Evolutionary conservation across 2,329 filamentous ascomycete genomes (phyloP), one percentile per base, ranked within the genome.

Genomic region (Colletotrichum costaricense): DNA sequence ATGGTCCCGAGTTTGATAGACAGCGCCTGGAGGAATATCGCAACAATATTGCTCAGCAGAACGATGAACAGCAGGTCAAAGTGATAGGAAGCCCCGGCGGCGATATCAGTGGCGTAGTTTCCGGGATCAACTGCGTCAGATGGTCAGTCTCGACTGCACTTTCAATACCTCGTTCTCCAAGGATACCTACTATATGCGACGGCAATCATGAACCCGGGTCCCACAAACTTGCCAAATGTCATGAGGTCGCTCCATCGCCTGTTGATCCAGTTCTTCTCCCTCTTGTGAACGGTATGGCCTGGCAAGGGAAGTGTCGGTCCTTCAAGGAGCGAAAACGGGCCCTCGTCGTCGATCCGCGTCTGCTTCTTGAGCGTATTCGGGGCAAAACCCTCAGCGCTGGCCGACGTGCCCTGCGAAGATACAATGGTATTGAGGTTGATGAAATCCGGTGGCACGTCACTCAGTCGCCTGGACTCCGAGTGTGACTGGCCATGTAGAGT

Each of bases 61-160:
- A 94, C 88, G 76, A 94, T 86, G 83, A 93, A 94, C 2, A 94
- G 86, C 59, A 94, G 86, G 59, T 85, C 86, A 83, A 91, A 94
- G 66, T 87, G 87, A 80, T 91, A 93, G 1, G 88, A 86, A 3
- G 92, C 90, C 65, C 92, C 92, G 60, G 92, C 92, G 12, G 90
- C 88, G 66, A 93, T 90, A 80, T 92, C 92, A 22, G 92, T 94
- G 1, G 92, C 87, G 78, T 94, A 94, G 81, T 94, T 94, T 72
- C 91, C 91, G 62, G 87, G 89, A 74, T 90, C 89, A 77, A 90
- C 86, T 88, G 66, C 2, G 24, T 6, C 11, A 11, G 24, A 9
- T 1, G 5, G 56, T 73, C 16, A 73, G 60, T 38, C n/a, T 19
- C 9, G 22, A 3, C 24, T 2, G 19, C 12, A 5, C 14, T 30